These are phyloP conservation scores for Euphrasia confusa DNA, from an alignment of 257 asterid genomes.

Conservation along the genomic window DNA sequence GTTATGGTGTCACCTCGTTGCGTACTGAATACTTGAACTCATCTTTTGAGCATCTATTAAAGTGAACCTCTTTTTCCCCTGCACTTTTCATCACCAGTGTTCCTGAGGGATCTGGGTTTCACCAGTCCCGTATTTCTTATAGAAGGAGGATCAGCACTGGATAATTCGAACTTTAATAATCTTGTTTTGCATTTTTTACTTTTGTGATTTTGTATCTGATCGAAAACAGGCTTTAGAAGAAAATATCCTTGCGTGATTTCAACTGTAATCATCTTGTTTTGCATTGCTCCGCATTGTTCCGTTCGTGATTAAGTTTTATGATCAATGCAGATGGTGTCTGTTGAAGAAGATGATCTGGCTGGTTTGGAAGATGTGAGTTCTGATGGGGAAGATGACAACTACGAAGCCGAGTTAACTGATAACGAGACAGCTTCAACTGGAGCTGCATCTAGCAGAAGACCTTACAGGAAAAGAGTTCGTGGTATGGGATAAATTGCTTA, in stretches of 20 bases:
- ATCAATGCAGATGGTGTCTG: constrained; percentile 79
- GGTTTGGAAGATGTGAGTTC: constrained; percentile 93
- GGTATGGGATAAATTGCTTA: constrained; percentile 45
- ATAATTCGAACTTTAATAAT: neutral
- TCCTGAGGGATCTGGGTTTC: neutral
- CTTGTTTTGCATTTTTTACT: constrained; percentile 4
- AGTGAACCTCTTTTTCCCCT: neutral
- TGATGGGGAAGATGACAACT: constrained; percentile 92
- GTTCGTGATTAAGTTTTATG: constrained; percentile 20
- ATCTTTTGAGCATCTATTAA: neutral
- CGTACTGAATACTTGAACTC: constrained; percentile 2
- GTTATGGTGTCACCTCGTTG: neutral
- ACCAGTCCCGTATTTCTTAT: neutral
- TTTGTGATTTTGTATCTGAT: constrained; percentile 24
- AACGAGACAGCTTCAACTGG: constrained; percentile 70
- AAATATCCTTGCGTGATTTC: neutral
- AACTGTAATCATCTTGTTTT: constrained; percentile 1
- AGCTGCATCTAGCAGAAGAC: constrained; percentile 52
- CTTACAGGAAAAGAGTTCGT: constrained; percentile 63
- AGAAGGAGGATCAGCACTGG: constrained; percentile 3
- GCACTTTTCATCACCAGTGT: neutral
- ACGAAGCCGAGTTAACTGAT: constrained; percentile 87
- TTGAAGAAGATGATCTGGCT: constrained; percentile 97
- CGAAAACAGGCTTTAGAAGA: constrained; percentile 56
- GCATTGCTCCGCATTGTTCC: constrained; percentile 13